Evolutionary conservation across 2,329 filamentous ascomycete species (phyloP), one percentile per base, ranked within the genome.

Genomic region (Ophiostoma populinum): DNA sequence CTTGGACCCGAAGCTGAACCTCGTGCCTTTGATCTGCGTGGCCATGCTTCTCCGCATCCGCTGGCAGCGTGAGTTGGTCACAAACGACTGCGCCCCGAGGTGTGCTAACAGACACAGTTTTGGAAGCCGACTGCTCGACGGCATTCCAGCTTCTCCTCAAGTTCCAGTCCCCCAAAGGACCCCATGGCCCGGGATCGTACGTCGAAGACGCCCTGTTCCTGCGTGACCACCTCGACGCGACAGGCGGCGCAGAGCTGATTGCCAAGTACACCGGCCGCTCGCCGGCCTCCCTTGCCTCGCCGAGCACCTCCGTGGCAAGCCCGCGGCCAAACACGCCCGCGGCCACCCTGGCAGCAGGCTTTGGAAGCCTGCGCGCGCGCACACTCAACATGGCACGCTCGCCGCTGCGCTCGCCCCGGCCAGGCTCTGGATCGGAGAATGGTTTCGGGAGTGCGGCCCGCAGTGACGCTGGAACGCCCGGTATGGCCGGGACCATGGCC

Each of bases 21-120:
- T 95, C 21, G 73, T 95, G 45, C 83, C 95, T 49, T 65, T 90
- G 37, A 75, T 94, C n/a, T 94, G 86, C 46, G 74, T 94, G 34
- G 77, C 85, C 6, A 95, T 98, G 86, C 62, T 98, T 17, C 62
- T 98, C 30, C 72, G 90, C 34, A 83, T 95, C 46, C 73, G 87
- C 38, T 94, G 86, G 86, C 72, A 86, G 46, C 59, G 81, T 90
- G 58, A 61, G 77, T 56, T 8, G n/a, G n/a, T n/a, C n/a, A n/a
- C n/a, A n/a, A n/a, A n/a, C n/a, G n/a, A n/a, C n/a, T n/a, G n/a
- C n/a, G n/a, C n/a, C n/a, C n/a, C n/a, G n/a, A n/a, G n/a, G n/a
- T n/a, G n/a, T 29, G 10, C 35, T 42, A 19, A 44, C 26, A 10
- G 5, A 5, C 1, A 9, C 11, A 24, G 12, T 22, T 1, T 15